Evolutionary conservation across 2,329 filamentous ascomycete genomes (phyloP), one percentile per base, ranked within the genome.

Genomic region (Aspergillus floridensis): DNA sequence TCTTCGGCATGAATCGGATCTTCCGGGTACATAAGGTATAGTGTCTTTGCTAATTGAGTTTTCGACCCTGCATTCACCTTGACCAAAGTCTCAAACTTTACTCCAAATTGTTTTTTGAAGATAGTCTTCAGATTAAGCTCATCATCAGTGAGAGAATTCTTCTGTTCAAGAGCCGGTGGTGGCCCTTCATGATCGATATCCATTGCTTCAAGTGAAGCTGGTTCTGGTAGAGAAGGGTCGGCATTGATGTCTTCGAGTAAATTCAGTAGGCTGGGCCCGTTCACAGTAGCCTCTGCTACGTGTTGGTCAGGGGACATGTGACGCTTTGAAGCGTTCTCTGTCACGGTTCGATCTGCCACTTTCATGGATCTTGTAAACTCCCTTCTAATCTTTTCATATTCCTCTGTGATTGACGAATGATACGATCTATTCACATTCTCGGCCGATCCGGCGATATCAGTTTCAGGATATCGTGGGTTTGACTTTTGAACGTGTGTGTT

Each of bases 21-120:
- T 1, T 52, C 35, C 6, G 74, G 75, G 49, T 72, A 76, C 58
- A 70, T 65, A 26, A 78, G 58, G 59, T 74, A 78, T 44, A 77
- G 76, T 7, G 66, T 65, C 8, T 67, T 65, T 4, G 69, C 66
- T 1, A 47, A 29, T 12, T 61, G 60, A 3, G 52, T 47, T n/a
- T 67, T 66, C 5, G 59, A 61, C 1, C 50, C 31, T 7, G 49
- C 59, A 38, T 67, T 65, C 1, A 71, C 61, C 14, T 60, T 57
- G 29, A 68, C 66, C 19, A 77, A 59, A 3, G 67, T 60, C 5
- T 72, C 54, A 55, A 73, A 70, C 0, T 65, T 69, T n/a, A 76
- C 68, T 1, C 63, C 59, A 54, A 68, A 69, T 2, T 59, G 24
- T 1, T 46, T 3, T 19, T 58, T 53, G 31, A 73, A 68, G 22